Evolutionary conservation across 768 basidiomycete species (phyloP), one percentile per base, ranked within the genome.

Genomic region (Tricholoma sp.): DNA sequence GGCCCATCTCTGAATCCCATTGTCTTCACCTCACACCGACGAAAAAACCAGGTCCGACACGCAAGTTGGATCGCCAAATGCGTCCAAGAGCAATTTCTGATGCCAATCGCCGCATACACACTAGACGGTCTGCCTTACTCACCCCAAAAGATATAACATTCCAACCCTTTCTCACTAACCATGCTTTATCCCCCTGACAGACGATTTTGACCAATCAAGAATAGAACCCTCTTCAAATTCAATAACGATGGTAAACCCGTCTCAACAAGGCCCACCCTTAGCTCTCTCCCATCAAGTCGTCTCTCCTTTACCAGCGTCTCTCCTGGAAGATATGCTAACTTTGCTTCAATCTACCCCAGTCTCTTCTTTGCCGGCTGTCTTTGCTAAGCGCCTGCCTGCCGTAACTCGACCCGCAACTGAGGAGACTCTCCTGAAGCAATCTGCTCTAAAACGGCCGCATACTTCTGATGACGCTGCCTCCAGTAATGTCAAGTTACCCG

Each of bases 51-150:
- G 75, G 74, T 75, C 41, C 71, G 74, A 22, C 72, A 77, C 57
- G 70, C 71, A 4, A 57, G 57, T 9, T 77, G 76, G 76, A 69
- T 77, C 12, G 56, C 65, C n/a, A 58, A 64, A 53, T 77, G 73
- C 50, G 61, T 71, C 12, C 29, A 57, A 29, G 69, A 72, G 52
- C 57, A 69, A 12, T 74, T 75, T 50, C 39, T 65, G 5, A 71
- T 77, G 69, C 76, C 76, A 9, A 65, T 75, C 29, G 72, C 68
- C 2, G 56, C 67, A 4, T 77, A 72, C 56, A 74, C 71, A 0
- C 65, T 77, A 12, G 76, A 76, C 45, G 69, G 75, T 74, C 35
- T 31, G 53, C 18, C 31, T 10, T 5, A n/a, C n/a, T 5, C 24
- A 27, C 24, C 24, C 24, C 24, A 27, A 18, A 22, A 12, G 12